Evolutionary conservation across 345 rosid genomes (phyloP), one percentile per base, ranked within the genome.

Genomic region (Populus simonii): DNA sequence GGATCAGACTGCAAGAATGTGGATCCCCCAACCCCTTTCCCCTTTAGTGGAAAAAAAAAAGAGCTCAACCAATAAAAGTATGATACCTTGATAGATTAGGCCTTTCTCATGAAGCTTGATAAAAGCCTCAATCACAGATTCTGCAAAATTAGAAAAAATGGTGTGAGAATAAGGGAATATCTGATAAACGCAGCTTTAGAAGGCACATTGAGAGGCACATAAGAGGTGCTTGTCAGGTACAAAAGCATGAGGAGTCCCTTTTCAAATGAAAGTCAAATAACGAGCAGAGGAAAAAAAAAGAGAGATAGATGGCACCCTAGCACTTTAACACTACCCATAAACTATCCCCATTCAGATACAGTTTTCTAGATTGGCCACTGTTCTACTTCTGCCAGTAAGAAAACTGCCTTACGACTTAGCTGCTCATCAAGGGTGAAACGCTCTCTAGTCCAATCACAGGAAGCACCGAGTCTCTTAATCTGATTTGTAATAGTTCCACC

Each of bases 401-500:
- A 87, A 90, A 85, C 84, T 39, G 86, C 80, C 99, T 95, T 92
- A 95, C 99, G 98, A 87, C 97, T 93, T 86, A 95, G 90, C 88
- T 89, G 91, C 85, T 95, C 98, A 84, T 95, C 99, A 79, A 95
- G 99, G 70, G 99, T 95, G 82, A 95, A 95, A 74, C 73, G 91
- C 81, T 93, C 98, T 86, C 96, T 90, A 70, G 91, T 86, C 99
- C 99, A 95, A 80, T 95, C 99, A 86, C 99, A 95, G 72, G 99
- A 95, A 77, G 99, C 99, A 71, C 99, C 98, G 63, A 95, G 97
- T 84, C 98, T 89, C 87, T 93, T 95, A 67, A 95, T 95, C 85
- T 95, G 99, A 84, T 90, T 89, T 72, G 95, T 88, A 79, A 95
- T 95, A 71, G 96, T 90, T 85, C 98, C 96, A 63, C 99, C 99